Percentiles rank a stretch among this genome's conserved stretches.
Conservation (phyloP, 768 basidiomycete genomes). For the Postia placenta region DNA sequence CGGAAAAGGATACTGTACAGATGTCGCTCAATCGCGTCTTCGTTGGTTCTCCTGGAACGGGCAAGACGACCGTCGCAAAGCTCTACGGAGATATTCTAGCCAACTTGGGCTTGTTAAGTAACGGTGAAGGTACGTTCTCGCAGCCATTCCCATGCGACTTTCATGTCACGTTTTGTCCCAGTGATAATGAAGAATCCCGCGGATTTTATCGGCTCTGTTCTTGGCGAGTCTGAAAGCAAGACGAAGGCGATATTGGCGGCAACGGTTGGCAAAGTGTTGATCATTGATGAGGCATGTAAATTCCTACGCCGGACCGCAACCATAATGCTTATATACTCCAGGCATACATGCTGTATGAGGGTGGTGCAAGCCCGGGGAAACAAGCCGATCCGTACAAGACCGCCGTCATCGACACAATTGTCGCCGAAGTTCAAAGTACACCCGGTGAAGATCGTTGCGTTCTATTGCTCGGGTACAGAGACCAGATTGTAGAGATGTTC, state of each 20-base stretch:
- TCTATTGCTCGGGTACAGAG: slow-evolving; percentile 57
- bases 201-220: slow-evolving; percentile 54
- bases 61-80: slow-evolving; percentile 66
- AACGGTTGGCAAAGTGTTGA: slow-evolving; percentile 58
- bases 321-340: no score
- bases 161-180: slow-evolving; percentile 17
- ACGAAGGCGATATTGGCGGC: slow-evolving; percentile 58
- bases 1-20: slow-evolving; percentile 45
- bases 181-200: slow-evolving; percentile 64
- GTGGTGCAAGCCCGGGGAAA: slow-evolving; percentile 9
- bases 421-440: slow-evolving; percentile 65
- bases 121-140: slow-evolving; percentile 52
- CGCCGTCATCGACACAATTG: slow-evolving; percentile 68
- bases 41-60: slow-evolving; percentile 63
- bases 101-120: slow-evolving; percentile 60
- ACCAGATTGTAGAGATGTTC: slow-evolving; percentile 70
- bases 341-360: slow-evolving; percentile 65
- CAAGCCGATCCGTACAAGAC: slow-evolving; percentile 48
- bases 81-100: slow-evolving; percentile 59
- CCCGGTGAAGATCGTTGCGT: slow-evolving; percentile 70
- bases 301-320: neutral
- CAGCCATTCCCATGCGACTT: neutral
- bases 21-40: slow-evolving; percentile 61
- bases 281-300: slow-evolving; percentile 57
- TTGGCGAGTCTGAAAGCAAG: slow-evolving; percentile 58